Base-by-base conservation (phyloP, 352 stramenopile genomes). In the Phytophthora multivora region DNA sequence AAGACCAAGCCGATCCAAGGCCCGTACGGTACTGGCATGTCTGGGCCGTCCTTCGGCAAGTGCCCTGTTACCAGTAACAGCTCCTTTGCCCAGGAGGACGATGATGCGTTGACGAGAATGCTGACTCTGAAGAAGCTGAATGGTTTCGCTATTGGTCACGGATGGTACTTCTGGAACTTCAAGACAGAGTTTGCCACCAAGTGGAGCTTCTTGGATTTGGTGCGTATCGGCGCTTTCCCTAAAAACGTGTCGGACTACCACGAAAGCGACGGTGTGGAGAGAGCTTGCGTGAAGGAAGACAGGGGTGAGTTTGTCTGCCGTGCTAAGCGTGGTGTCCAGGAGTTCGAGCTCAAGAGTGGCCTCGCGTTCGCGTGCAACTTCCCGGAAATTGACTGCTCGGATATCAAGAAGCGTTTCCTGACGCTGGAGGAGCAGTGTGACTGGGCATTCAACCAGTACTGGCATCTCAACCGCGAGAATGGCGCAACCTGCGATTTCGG, bases 81-180 rank as follows among this genome's bases (percentile, higher is more conserved):
- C 47, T 73, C 83, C 71, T 88, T 90, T 50, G 77, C 87, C 50
- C 89, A 94, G 54, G 89, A 81, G 4, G 79, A 96, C 54, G 80
- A 95, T 51, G 49, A 89, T n/a, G n/a, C n/a, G n/a, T n/a, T 18
- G 72, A 97, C 60, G 84, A 95, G 48, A n/a, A n/a, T n/a, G n/a
- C n/a, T n/a, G n/a, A n/a, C 64, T 90, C 12, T 89, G n/a, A 97
- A 97, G 69, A 97, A 98, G 69, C 91, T 98, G 26, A 94, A 93
- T 59, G 86, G 89, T 5, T 98, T 96, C 59, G 85, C 82, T 0
- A 73, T 96, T 25, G 91, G 89, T 23, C 91, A 98, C 72, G 94
- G 93, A n/a, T 96, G 91, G 72, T 98, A 97, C 79, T 98, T 98
- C 65, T 98, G 91, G 94, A 98, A 98, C 64, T 98, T 98, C 72